Percentiles rank a stretch among this genome's conserved stretches.
Evolutionary conservation across 306 rosid genomes (phyloP).

Genomic region (Cucurbita ficifolia): DNA sequence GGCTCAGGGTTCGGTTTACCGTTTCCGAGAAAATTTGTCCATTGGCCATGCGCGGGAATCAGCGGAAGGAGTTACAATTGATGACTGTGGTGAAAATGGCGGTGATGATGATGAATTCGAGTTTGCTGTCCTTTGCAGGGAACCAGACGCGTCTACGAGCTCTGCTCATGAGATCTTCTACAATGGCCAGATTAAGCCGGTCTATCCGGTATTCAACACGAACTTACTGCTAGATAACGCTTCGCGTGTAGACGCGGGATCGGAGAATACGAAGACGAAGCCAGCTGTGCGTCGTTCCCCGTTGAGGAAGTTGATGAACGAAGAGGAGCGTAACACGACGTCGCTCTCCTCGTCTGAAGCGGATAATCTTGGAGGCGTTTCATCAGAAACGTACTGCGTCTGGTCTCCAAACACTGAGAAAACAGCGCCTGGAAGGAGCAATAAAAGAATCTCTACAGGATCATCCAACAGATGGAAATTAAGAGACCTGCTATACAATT

Average conservation of each 20-base stretch:
- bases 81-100: not conserved
- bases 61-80: not conserved
- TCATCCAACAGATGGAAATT: constrained; percentile 66
- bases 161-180: constrained; percentile 78
- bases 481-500: constrained; percentile 24
- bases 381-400: constrained; percentile 41
- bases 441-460: constrained; percentile 41
- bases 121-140: constrained; percentile 32
- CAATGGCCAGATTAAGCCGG: constrained; percentile 67
- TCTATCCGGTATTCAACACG: constrained; percentile 44
- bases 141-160: constrained; percentile 24
- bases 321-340: constrained; percentile 50
- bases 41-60: not conserved
- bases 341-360: constrained; percentile 50
- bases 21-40: not conserved
- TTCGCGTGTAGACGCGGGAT: not conserved
- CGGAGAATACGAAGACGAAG: constrained; percentile 6
- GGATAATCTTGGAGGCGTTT: constrained; percentile 35
- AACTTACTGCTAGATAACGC: constrained; percentile 10
- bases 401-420: constrained; percentile 39
- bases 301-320: constrained; percentile 57
- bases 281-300: constrained; percentile 25
- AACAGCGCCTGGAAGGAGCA: constrained; percentile 9
- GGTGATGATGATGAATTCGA: constrained; percentile 41
- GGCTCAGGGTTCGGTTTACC: not conserved